Base-by-base conservation (phyloP, 148 eudicot species). In the Rhododendron ovatum region DNA sequence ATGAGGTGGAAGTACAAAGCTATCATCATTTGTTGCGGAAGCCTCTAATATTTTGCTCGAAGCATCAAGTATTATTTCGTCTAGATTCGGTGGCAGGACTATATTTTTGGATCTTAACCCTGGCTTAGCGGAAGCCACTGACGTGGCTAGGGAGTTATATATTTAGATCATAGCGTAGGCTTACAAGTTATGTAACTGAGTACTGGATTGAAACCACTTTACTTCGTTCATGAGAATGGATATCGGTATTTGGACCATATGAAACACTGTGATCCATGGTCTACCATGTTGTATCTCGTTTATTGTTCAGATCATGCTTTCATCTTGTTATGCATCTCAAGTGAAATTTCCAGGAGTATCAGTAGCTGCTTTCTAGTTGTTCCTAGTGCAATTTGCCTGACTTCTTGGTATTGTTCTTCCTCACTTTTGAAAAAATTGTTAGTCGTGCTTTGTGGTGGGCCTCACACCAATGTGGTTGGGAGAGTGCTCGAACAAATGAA, bases 1-100 rank as follows among this genome's bases (percentile, higher is more conserved):
- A 84, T 92, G 84, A 90, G 14, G 18, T 24, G 37, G 8, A n/a
- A 43, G 7, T 24, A 57, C 0, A 9, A 30, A 37, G 33, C 28
- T 55, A 14, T 30, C 37, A 2, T 17, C 35, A 2, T 6, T 28
- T 18, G 39, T 37, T 83, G 4, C 5, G 3, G 47, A 39, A n/a
- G 5, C 15, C 11, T 73, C 9, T 57, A 71, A 1, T 33, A 24
- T 63, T 82, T 59, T 39, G 84, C 22, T 82, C 14, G 35, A 61
- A 14, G 57, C 22, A 83, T 55, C 24, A 17, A 82, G 3, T 14
- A 24, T 53, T 39, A 33, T 33, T 43, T 13, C 12, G 1, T 28
- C 22, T 50, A 11, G 22, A 8, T 10, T 37, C 33, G 33, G 45
- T 39, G 13, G 18, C 48, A 35, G 14, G 47, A 35, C 1, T 82